Evolutionary conservation across 2,329 filamentous ascomycete species (phyloP).

Genomic region (Dactylonectria estremocensis): DNA sequence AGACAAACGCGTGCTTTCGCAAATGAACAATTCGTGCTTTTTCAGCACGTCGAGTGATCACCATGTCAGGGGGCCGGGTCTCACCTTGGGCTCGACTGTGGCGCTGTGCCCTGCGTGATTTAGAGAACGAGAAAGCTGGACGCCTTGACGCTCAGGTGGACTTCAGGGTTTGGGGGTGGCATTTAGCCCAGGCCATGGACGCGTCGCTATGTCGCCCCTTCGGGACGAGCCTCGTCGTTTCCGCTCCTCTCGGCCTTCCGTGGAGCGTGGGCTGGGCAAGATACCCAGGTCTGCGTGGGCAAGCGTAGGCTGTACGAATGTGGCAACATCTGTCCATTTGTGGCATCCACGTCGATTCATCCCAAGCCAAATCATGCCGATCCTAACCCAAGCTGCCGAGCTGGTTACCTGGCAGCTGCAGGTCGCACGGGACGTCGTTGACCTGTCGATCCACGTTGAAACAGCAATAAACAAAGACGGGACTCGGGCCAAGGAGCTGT

Average conservation of each 20-base stretch:
- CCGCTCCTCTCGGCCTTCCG: neutral
- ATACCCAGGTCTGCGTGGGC: conserved; percentile 13
- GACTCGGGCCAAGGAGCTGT: neutral
- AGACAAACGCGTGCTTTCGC: conserved; percentile 30
- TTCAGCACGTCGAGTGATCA: conserved; percentile 33
- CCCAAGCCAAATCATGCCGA: conserved; percentile 39
- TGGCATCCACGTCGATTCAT: conserved; percentile 25
- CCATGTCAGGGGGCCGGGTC: conserved; percentile 23
- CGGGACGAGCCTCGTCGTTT: conserved; percentile 5
- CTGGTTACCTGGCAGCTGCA: conserved; percentile 37
- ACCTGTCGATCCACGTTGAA: conserved; percentile 19
- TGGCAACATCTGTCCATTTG: conserved; percentile 42
- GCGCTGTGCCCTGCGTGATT: conserved; percentile 28
- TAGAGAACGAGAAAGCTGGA: conserved; percentile 6
- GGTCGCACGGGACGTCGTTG: conserved; percentile 16
- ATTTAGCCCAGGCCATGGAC: conserved; percentile 7
- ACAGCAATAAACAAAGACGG: conserved; percentile 15
- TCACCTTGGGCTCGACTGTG: conserved; percentile 19
- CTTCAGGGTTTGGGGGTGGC: neutral
- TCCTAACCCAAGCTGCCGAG: conserved; percentile 42
- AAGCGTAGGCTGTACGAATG: conserved; percentile 42
- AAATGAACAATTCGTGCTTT: conserved; percentile 30
- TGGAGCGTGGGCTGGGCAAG: conserved; percentile 7
- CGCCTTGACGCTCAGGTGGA: neutral
- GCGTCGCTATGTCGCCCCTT: conserved; percentile 19